Evolutionary conservation across 2,329 filamentous ascomycete genomes (phyloP), one percentile per base, ranked within the genome.

Genomic region (Aspergillus arachidicola): DNA sequence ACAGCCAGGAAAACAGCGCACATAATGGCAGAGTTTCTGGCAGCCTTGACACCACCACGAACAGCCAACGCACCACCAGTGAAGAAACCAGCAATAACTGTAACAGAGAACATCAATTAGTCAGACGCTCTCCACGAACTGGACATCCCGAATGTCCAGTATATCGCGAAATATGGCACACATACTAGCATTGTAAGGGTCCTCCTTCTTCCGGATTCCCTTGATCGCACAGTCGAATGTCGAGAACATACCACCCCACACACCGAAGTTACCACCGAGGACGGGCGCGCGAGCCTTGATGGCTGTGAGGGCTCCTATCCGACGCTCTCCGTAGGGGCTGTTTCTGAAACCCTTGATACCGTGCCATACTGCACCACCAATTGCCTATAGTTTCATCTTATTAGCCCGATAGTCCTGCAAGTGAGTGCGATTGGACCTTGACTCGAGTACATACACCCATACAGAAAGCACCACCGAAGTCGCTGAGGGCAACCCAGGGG

Each of bases 141-240:
- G 30, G 16, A n/a, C 48, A 51, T 28, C 48, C 16, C 30, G 32
- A 9, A 19, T 21, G 28, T 26, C 26, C 12, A 46, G 16, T 38
- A 36, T 19, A 45, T 23, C 30, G 12, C 5, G 32, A 6, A 10
- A 53, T 56, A n/a, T 36, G 28, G 21, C 11, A 14, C 43, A 82
- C 83, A 55, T 81, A 85, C 82, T 98, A 74, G 94, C 93, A 82
- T 98, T 98, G 84, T 93, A 98, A 16, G 95, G 93, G 78, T 98
- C 95, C 80, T 99, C 95, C 89, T 97, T 98, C 85, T 95, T 92
- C 69, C 93, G 85, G 61, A 94, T 83, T 62, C 94, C 94, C 85
- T 98, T 99, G 66, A 97, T 91, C 26, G 94, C 91, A 83, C 95
- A 99, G 82, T 99, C 95, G 75, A 94, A 98, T 66, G 93, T 96